Percentiles rank a stretch among this genome's conserved stretches.
Conservation (phyloP, 2,329 filamentous ascomycete genomes). For the Periconia macrospinosa region DNA sequence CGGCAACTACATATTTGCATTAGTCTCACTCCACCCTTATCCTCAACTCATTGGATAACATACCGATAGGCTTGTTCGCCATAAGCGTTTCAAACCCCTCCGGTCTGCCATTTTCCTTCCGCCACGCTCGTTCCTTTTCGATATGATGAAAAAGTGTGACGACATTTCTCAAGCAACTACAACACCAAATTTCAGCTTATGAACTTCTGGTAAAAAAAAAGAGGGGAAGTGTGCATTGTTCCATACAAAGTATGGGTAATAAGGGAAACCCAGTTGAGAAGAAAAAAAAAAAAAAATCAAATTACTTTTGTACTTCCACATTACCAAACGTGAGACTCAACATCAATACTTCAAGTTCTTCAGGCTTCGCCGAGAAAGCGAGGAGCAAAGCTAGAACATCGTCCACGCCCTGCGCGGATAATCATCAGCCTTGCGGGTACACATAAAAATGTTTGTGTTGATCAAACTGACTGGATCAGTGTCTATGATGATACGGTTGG, state of each 20-base stretch:
- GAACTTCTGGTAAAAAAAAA: neutral
- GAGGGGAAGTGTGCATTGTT: neutral
- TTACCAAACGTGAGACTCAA: slow-evolving; percentile 94
- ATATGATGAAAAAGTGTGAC: slow-evolving; percentile 90
- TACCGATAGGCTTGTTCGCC: slow-evolving; percentile 69
- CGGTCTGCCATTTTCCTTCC: slow-evolving; percentile 66
- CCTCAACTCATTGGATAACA: neutral
- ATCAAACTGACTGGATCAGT: slow-evolving; percentile 74
- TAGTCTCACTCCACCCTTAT: neutral
- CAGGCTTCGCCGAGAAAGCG: slow-evolving; percentile 76
- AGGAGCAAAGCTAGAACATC: slow-evolving; percentile 88
- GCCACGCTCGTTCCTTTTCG: slow-evolving; percentile 85
- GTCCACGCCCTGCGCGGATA: slow-evolving; percentile 68
- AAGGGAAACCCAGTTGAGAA: neutral
- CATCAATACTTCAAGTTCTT: slow-evolving; percentile 83
- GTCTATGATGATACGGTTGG: slow-evolving; percentile 81
- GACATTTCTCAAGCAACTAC: slow-evolving; percentile 81
- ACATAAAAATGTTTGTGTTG: slow-evolving; percentile 1
- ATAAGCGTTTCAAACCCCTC: slow-evolving; percentile 74
- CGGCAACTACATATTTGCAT: slow-evolving; percentile 59
- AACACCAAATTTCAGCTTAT: neutral
- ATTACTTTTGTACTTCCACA: slow-evolving; percentile 78
- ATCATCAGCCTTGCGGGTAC: neutral
- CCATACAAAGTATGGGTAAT: neutral
- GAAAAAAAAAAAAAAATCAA: neutral